Evolutionary conservation across 2,329 filamentous ascomycete species (phyloP), one percentile per base, ranked within the genome.

Genomic region (Diaporthe helianthi): DNA sequence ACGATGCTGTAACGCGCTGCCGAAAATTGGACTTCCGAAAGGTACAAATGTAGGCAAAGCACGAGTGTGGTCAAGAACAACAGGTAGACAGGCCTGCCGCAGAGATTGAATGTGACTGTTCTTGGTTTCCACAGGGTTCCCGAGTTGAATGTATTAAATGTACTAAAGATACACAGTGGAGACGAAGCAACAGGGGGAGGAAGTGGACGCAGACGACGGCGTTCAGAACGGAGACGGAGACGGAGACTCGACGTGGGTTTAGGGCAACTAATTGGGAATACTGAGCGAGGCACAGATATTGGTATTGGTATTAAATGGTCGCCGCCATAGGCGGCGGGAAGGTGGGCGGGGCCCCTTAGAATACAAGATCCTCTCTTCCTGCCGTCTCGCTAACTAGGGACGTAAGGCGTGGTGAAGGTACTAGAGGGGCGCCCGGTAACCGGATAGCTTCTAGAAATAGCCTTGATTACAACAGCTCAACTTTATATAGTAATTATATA

Each of bases 1-100:
- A 61, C 19, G 58, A 63, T 63, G 44, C 58, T 63, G 58, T 63
- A 44, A 63, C 58, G 44, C 44, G 44, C 26, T 49, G 58, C 58
- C 44, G 26, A 29, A 36, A 24, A 49, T 41, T 49, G 33, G 29
- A 47, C 17, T 29, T 36, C 29, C 58, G 36, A 13, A 38, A 15
- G 26, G 51, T 13, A 41, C n/a, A n/a, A n/a, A n/a, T 6, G 41
- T 7, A 33, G 19, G 44, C 29, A 29, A 13, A 31, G 55, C 22
- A 41, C 22, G 5, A 22, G 41, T 33, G 54, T 33, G 17, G 36
- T 58, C 38, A 60, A 46, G 29, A 26, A 17, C 55, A 33, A 24
- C 41, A 63, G 9, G 19, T 31, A 61, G 19, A 61, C 58, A 63
- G 58, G 33, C 41, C 58, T 36, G 58, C 58, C 29, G 58, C 41